Percentiles rank a stretch among this genome's conserved stretches.
Evolutionary conservation across 768 basidiomycete species (phyloP).

Genomic region (Hericium coralloides): DNA sequence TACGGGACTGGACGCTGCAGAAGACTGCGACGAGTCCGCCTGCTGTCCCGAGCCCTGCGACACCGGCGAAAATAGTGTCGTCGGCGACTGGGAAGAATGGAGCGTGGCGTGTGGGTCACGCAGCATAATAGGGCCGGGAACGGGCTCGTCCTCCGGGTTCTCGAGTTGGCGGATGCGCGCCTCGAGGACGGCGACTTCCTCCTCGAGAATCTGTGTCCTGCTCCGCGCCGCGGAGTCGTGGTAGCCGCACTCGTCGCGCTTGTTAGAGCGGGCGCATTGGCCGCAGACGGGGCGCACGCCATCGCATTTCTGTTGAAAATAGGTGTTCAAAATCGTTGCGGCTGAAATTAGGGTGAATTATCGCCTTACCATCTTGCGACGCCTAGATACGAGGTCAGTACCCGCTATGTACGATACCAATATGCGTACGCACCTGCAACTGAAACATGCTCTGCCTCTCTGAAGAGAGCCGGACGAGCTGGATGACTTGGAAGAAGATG

Average conservation of each 20-base stretch:
- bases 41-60: not conserved
- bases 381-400: not conserved
- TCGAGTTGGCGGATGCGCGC: conserved; percentile 32
- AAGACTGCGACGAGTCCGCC: no score
- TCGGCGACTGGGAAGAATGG: not conserved
- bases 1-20: no score
- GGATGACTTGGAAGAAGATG: not conserved
- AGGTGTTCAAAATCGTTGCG: not conserved
- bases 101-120: conserved; percentile 12
- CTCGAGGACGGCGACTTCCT: conserved; percentile 45
- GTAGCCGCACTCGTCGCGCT: conserved; percentile 63
- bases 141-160: conserved; percentile 7
- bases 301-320: conserved; percentile 47
- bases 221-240: conserved; percentile 51
- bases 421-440: conserved; percentile 11
- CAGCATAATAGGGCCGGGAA: conserved; percentile 7
- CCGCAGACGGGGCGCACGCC: conserved; percentile 56
- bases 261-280: conserved; percentile 46
- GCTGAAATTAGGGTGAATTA: not conserved
- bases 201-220: conserved; percentile 49
- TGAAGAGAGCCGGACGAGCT: conserved; percentile 10
- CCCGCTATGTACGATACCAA: not conserved
- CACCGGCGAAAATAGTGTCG: not conserved
- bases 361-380: conserved; percentile 11
- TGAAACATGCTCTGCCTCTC: conserved; percentile 15